phyloP scores from a whole-genome alignment of 2,329 filamentous ascomycete genomes.

The Apiospora koreana region DNA sequence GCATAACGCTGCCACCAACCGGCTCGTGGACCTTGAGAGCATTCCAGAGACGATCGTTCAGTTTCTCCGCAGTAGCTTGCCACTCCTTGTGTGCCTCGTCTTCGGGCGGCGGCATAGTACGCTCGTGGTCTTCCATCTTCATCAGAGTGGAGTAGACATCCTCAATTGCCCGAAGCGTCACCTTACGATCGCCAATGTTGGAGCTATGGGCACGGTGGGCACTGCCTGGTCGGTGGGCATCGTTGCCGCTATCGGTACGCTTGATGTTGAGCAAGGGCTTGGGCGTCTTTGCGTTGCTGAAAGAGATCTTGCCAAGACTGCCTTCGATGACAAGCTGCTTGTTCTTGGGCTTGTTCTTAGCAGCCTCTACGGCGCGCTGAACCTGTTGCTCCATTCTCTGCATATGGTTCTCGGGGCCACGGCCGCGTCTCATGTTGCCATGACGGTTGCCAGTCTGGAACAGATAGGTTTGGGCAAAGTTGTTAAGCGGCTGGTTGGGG shows the following conservation, averaged over 20 bases:
- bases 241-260: conserved; percentile 70
- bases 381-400: conserved; percentile 99
- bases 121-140: conserved; percentile 91
- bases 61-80: conserved; percentile 67
- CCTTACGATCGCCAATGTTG: conserved; percentile 72
- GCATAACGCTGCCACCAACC: conserved; percentile 73
- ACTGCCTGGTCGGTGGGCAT: conserved; percentile 53
- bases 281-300: conserved; percentile 97
- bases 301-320: conserved; percentile 95
- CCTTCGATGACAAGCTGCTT: conserved; percentile 96
- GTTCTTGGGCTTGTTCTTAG: conserved; percentile 96
- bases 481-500: conserved; percentile 88
- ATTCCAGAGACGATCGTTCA: conserved; percentile 82
- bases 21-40: conserved; percentile 92
- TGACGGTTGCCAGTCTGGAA: conserved; percentile 90
- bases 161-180: conserved; percentile 83
- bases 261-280: conserved; percentile 96
- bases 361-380: conserved; percentile 92
- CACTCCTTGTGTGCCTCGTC: conserved; percentile 79
- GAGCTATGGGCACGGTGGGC: conserved; percentile 39
- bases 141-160: conserved; percentile 85
- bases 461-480: conserved; percentile 96
- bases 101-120: conserved; percentile 67
- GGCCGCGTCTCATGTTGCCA: conserved; percentile 73
- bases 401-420: conserved; percentile 92